These are phyloP conservation scores for Erodium moschatum DNA, from an alignment of 441 rosid genomes.

Conservation along the genomic window DNA sequence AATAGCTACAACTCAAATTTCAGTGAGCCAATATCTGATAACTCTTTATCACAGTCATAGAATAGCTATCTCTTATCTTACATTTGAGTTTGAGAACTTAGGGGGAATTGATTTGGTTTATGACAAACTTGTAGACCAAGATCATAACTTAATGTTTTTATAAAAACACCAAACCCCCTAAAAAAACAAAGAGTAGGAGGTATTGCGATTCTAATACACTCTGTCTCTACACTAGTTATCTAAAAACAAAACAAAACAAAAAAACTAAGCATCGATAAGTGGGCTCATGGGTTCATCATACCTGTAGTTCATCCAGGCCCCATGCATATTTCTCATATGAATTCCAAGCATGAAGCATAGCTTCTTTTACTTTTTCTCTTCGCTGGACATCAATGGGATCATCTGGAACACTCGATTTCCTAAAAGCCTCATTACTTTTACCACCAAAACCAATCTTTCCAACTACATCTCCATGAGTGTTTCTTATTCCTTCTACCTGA, in stretches of 20 bases:
- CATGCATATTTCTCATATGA: constrained; percentile 92
- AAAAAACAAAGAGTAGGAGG: neutral
- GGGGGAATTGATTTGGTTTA: constrained; percentile 4
- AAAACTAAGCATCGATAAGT: neutral
- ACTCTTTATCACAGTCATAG: neutral
- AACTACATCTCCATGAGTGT: constrained; percentile 24
- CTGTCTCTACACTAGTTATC: neutral
- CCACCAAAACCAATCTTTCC: constrained; percentile 11
- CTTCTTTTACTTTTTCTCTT: constrained; percentile 84
- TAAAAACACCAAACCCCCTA: neutral
- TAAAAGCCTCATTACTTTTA: neutral
- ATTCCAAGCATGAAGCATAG: constrained; percentile 96
- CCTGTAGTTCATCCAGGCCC: constrained; percentile 98
- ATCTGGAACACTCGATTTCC: constrained; percentile 27
- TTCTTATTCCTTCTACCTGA: constrained; percentile 46
- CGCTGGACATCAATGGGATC: constrained; percentile 53
- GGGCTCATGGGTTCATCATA: constrained; percentile 18
- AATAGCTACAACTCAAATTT: neutral
- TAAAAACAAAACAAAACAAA: no score
- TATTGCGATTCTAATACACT: neutral
- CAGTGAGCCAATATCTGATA: constrained; percentile 2
- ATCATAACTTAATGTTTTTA: constrained; percentile 1
- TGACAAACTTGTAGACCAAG: constrained; percentile 2
- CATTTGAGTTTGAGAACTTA: neutral
- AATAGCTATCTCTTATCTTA: neutral